Conservation (phyloP, 106 monocot species). For the Allium sativum region DNA sequence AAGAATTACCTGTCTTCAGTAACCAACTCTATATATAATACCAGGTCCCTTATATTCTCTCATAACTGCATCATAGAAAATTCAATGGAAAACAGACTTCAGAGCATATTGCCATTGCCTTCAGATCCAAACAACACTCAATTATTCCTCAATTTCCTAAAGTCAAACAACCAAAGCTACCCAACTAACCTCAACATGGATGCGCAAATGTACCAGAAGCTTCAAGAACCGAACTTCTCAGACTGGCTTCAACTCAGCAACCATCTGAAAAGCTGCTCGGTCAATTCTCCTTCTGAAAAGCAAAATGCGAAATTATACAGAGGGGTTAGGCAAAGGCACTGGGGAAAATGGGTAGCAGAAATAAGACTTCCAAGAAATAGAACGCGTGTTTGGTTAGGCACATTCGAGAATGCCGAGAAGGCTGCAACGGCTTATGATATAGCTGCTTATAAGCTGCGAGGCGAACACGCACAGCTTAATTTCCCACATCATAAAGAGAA, state of each 20-base stretch:
- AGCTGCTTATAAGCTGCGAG: constrained; percentile 38
- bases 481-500: constrained; percentile 38
- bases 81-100: background rate
- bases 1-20: constrained; percentile 8
- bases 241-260: constrained; percentile 12
- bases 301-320: constrained; percentile 18
- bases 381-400: constrained; percentile 38
- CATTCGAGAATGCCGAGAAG: constrained; percentile 29
- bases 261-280: background rate
- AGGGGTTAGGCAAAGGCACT: constrained; percentile 46
- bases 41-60: background rate
- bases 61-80: background rate
- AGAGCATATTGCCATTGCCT: background rate
- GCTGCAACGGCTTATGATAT: constrained; percentile 43
- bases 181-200: constrained; percentile 1
- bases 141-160: constrained; percentile 5
- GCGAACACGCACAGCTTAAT: constrained; percentile 37
- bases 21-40: constrained; percentile 3
- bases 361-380: constrained; percentile 41
- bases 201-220: constrained; percentile 6
- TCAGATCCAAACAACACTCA: background rate
- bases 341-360: constrained; percentile 66
- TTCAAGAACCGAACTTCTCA: constrained; percentile 4
- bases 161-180: background rate
- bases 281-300: background rate